Conservation (phyloP, 1,284 basidiomycete species). For the Cerioporus squamosus region DNA sequence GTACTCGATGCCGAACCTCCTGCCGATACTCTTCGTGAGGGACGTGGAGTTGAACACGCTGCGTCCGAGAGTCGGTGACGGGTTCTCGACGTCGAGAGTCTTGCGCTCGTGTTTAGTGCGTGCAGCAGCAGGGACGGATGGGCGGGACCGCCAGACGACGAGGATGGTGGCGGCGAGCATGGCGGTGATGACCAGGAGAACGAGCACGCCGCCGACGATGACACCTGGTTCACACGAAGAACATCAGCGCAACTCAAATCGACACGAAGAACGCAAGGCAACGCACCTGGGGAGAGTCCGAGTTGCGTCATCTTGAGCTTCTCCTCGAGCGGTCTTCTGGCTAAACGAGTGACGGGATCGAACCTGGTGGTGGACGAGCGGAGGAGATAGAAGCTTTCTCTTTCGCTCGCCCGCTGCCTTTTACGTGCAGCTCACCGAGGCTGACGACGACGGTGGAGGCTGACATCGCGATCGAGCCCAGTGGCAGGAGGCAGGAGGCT, state of each 20-base stretch:
- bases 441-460: slow-evolving; percentile 9
- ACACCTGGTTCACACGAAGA: slow-evolving; percentile 6
- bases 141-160: slow-evolving; percentile 29
- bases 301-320: slow-evolving; percentile 14
- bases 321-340: background rate
- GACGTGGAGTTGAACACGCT: too few relatives aligned
- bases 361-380: background rate
- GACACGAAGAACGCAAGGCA: background rate
- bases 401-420: background rate
- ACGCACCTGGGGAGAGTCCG: slow-evolving; percentile 20
- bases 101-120: slow-evolving; percentile 4
- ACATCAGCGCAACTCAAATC: background rate
- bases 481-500: too few relatives aligned
- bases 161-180: slow-evolving; percentile 25
- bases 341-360: background rate
- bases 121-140: slow-evolving; percentile 8
- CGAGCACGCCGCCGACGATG: slow-evolving; percentile 28
- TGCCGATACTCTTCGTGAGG: too few relatives aligned
- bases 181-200: slow-evolving; percentile 23
- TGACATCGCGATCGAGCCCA: background rate
- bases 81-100: background rate
- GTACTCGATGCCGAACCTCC: too few relatives aligned
- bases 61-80: too few relatives aligned
- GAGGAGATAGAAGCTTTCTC: background rate
- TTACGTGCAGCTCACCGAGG: slow-evolving; percentile 9